These are phyloP conservation scores for Moniliophthora roreri DNA, from an alignment of 1,284 basidiomycete species.

Conservation along the genomic window DNA sequence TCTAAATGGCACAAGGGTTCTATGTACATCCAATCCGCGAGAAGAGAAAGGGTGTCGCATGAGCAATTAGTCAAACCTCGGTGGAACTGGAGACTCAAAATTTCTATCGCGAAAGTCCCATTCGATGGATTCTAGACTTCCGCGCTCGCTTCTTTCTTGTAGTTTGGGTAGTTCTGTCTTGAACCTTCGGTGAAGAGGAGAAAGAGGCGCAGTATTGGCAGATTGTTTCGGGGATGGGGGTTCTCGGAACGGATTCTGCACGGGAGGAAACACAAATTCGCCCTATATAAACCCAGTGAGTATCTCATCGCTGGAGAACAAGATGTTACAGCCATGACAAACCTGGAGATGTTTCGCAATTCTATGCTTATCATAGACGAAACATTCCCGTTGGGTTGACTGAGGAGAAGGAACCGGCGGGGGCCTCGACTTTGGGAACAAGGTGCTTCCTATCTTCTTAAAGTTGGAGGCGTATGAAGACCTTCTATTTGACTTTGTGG, in stretches of 20 bases:
- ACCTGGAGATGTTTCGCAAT: slow-evolving; percentile 27
- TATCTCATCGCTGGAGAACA: too few relatives aligned
- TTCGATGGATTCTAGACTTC: too few relatives aligned
- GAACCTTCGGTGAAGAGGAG: slow-evolving; percentile 28
- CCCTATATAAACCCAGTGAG: slow-evolving; percentile 22
- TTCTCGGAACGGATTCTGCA: slow-evolving; percentile 16
- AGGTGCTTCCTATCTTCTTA: too few relatives aligned
- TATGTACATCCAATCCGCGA: too few relatives aligned
- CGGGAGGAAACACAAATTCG: slow-evolving; percentile 39
- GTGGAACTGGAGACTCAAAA: too few relatives aligned
- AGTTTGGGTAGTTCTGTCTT: slow-evolving; percentile 21
- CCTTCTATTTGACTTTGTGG: background rate
- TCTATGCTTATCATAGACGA: slow-evolving; percentile 33
- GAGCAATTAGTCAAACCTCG: too few relatives aligned
- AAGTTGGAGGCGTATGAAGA: background rate
- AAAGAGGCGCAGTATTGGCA: background rate
- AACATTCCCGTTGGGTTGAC: slow-evolving; percentile 17
- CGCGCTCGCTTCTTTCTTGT: too few relatives aligned
- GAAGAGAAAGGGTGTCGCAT: too few relatives aligned
- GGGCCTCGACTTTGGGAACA: background rate
- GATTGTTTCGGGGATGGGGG: slow-evolving; percentile 17
- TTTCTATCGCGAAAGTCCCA: too few relatives aligned
- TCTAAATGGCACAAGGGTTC: too few relatives aligned
- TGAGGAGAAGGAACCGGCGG: slow-evolving; percentile 13
- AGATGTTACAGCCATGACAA: background rate